A percentile compares a stretch with the other conserved stretches of the same genome.
These are phyloP conservation scores for Xylariaceae sp. DNA, from an alignment of 2,329 filamentous ascomycete genomes.

Conservation along the genomic window DNA sequence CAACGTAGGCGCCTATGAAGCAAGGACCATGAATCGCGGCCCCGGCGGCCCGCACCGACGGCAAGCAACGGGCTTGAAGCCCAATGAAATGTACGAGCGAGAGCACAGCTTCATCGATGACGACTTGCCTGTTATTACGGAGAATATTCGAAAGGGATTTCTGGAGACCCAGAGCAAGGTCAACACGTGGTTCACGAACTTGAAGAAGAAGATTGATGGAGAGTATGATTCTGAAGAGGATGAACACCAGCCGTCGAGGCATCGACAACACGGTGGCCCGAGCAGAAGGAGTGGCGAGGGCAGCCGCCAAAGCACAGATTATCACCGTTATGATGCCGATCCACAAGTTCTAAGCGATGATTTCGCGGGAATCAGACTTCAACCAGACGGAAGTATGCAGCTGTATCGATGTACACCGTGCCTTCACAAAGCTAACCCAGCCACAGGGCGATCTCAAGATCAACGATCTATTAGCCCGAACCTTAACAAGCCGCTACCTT, in stretches of 20 bases:
- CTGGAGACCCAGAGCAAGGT: conserved; percentile 88
- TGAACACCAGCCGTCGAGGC: conserved; percentile 36
- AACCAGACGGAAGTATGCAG: conserved; percentile 55
- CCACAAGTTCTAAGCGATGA: conserved; percentile 86
- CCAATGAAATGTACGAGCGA: conserved; percentile 56
- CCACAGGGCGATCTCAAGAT: conserved; percentile 30
- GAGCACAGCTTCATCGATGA: conserved; percentile 95
- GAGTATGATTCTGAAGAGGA: conserved; percentile 70
- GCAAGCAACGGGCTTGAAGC: conserved; percentile 47
- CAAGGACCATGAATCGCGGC: conserved; percentile 45
- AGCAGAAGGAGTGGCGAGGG: conserved; percentile 53
- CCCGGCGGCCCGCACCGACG: conserved; percentile 32
- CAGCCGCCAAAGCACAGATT: conserved; percentile 73
- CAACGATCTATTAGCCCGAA: conserved; percentile 63
- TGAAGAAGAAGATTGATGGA: conserved; percentile 92
- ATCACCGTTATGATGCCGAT: conserved; percentile 90
- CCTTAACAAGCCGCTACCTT: conserved; percentile 59
- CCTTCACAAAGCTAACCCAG: conserved; percentile 38
- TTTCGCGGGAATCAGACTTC: conserved; percentile 66
- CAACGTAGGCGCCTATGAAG: conserved; percentile 53
- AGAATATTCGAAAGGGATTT: conserved; percentile 93
- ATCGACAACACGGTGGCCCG: conserved; percentile 18
- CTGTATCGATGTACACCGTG: conserved; percentile 32
- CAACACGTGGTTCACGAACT: conserved; percentile 83
- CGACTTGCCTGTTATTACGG: conserved; percentile 85